phyloP scores from a whole-genome alignment of 805 yeast species.

The Starmerella floris region DNA sequence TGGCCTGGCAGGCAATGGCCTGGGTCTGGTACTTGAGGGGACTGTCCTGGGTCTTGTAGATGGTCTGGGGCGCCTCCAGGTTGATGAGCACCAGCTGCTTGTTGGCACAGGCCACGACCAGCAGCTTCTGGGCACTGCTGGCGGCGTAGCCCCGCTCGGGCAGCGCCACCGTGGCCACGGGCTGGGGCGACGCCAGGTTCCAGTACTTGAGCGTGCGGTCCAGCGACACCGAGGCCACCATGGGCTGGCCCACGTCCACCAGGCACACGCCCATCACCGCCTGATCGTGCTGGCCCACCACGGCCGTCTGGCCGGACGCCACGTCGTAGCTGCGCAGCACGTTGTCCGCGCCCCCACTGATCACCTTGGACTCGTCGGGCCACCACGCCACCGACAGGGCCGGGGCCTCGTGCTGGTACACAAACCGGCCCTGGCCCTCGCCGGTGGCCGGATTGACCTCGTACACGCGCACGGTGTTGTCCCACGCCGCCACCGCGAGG shows the following conservation, averaged over 20 bases:
- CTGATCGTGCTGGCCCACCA: slow-evolving; percentile 74
- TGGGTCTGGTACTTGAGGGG: slow-evolving; percentile 88
- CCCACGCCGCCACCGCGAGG: slow-evolving; percentile 83
- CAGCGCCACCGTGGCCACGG: slow-evolving; percentile 64
- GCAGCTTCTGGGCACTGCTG: slow-evolving; percentile 67
- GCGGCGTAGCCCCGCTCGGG: slow-evolving; percentile 87
- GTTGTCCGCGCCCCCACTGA: slow-evolving; percentile 84
- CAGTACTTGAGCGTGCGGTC: slow-evolving; percentile 89
- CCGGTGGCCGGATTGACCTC: slow-evolving; percentile 61
- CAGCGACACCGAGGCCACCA: slow-evolving; percentile 90
- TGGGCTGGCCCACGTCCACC: slow-evolving; percentile 61
- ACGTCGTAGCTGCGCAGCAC: slow-evolving; percentile 74
- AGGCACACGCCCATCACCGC: slow-evolving; percentile 62
- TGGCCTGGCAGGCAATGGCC: slow-evolving; percentile 69
- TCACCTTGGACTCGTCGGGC: slow-evolving; percentile 71
- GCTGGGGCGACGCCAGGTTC: slow-evolving; percentile 73
- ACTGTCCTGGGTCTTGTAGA: slow-evolving; percentile 58
- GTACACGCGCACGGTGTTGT: slow-evolving; percentile 82
- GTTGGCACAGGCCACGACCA: slow-evolving; percentile 92
- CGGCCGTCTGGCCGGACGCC: slow-evolving; percentile 66
- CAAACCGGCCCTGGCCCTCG: slow-evolving; percentile 71
- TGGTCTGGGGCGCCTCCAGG: slow-evolving; percentile 60
- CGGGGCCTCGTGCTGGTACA: slow-evolving; percentile 82
- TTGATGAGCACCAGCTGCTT: slow-evolving; percentile 67
- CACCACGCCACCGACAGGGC: slow-evolving; percentile 75